Evolutionary conservation across 1,284 basidiomycete species (phyloP).

Genomic region (Ustilago hordei): DNA sequence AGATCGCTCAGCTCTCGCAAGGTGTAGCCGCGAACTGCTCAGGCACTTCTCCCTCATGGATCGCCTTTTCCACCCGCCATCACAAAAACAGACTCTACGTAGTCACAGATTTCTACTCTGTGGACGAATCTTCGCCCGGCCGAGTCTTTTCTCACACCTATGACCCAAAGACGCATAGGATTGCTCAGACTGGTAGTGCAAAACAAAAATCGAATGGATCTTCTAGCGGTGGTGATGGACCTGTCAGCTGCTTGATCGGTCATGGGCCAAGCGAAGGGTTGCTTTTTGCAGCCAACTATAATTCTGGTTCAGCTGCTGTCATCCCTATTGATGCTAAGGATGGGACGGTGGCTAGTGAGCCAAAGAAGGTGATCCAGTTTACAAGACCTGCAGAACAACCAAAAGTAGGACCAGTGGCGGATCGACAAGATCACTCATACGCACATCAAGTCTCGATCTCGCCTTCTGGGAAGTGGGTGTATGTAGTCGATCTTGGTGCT

Average conservation of each 20-base stretch:
- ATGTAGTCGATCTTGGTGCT: constrained; percentile 57
- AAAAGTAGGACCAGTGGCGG: constrained; percentile 48
- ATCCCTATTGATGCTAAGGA: constrained; percentile 22
- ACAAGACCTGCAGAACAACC: constrained; percentile 13
- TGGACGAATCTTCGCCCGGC: constrained; percentile 30
- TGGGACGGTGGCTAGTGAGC: constrained; percentile 21
- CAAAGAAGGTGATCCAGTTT: constrained; percentile 42
- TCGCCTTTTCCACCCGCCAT: constrained; percentile 14
- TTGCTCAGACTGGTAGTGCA: constrained; percentile 14
- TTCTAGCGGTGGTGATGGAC: constrained; percentile 31
- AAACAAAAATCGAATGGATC: constrained; percentile 17
- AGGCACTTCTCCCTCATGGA: constrained; percentile 32
- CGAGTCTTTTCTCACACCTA: constrained; percentile 40
- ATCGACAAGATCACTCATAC: constrained; percentile 57
- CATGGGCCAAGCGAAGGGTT: constrained; percentile 18
- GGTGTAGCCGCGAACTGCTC: constrained; percentile 26
- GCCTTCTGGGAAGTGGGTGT: constrained; percentile 51
- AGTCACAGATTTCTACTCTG: constrained; percentile 22
- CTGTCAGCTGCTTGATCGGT: constrained; percentile 34
- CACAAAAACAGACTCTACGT: constrained; percentile 2
- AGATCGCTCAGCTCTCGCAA: constrained; percentile 4
- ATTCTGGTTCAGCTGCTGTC: constrained; percentile 33
- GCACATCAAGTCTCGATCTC: constrained; percentile 55
- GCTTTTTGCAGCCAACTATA: constrained; percentile 56
- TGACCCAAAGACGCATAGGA: constrained; percentile 2